Evolutionary conservation across 2,329 filamentous ascomycete species (phyloP).

Genomic region (Fusarium sp.): DNA sequence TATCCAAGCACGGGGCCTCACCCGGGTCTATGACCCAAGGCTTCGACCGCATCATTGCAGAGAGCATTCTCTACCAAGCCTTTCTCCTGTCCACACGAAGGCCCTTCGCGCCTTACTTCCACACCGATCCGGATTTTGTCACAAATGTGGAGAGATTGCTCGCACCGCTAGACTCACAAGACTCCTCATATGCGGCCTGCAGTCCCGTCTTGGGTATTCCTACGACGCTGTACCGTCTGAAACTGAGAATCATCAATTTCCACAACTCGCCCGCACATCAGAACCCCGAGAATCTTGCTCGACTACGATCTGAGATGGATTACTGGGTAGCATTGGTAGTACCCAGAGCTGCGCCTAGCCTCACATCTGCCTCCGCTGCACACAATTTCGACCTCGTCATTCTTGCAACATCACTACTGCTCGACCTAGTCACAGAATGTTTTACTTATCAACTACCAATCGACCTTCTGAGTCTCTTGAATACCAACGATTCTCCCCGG

Average conservation of each 20-base stretch:
- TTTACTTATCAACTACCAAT: neutral
- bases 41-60: constrained; percentile 12
- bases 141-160: constrained; percentile 2
- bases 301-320: neutral
- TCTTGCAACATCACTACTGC: neutral
- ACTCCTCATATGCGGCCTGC: neutral
- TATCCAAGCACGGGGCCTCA: neutral
- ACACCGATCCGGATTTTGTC: constrained; percentile 13
- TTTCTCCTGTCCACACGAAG: constrained; percentile 11
- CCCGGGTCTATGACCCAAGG: constrained; percentile 5
- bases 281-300: neutral
- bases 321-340: neutral
- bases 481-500: too few relatives aligned
- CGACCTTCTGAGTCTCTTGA: neutral
- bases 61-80: constrained; percentile 26
- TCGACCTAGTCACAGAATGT: neutral
- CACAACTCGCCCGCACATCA: neutral
- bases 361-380: neutral
- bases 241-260: neutral
- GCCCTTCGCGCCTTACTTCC: constrained; percentile 17
- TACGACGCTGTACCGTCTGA: neutral
- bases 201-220: neutral
- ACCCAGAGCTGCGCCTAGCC: neutral
- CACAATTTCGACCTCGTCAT: neutral
- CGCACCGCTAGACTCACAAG: neutral